Evolutionary conservation across 2,329 filamentous ascomycete genomes (phyloP).

Genomic region (Sarocladium oryzae): DNA sequence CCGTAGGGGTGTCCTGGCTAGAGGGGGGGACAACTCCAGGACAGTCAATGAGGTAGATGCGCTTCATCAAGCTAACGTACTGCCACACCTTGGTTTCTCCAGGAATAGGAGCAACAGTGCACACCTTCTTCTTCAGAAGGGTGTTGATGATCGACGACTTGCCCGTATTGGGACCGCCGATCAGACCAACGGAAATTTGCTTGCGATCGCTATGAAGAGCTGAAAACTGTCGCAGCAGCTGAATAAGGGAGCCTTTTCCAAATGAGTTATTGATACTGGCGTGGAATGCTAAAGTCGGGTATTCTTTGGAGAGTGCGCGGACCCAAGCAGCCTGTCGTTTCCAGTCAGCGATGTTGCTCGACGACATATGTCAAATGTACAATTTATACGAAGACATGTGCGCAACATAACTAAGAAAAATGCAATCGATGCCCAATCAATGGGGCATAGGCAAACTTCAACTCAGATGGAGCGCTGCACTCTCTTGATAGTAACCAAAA

Average conservation of each 20-base stretch:
- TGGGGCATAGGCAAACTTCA: slow-evolving; percentile 72
- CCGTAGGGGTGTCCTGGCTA: slow-evolving; percentile 73
- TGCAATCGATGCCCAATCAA: slow-evolving; percentile 53
- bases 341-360: slow-evolving; percentile 17
- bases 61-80: slow-evolving; percentile 91
- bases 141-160: slow-evolving; percentile 98
- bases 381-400: slow-evolving; percentile 38
- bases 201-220: slow-evolving; percentile 84
- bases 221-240: slow-evolving; percentile 87
- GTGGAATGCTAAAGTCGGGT: slow-evolving; percentile 91
- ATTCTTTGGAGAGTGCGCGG: slow-evolving; percentile 76
- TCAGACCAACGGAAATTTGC: slow-evolving; percentile 87
- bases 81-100: slow-evolving; percentile 98
- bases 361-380: slow-evolving; percentile 14
- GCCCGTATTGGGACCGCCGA: slow-evolving; percentile 76
- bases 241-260: slow-evolving; percentile 90
- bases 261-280: slow-evolving; percentile 94
- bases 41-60: slow-evolving; percentile 87
- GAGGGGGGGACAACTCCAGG: slow-evolving; percentile 93
- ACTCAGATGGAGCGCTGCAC: slow-evolving; percentile 89
- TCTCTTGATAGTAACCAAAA: slow-evolving; percentile 81
- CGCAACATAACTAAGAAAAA: slow-evolving; percentile 99
- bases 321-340: slow-evolving; percentile 79
- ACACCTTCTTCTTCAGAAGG: slow-evolving; percentile 86
- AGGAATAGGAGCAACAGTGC: slow-evolving; percentile 87